Base-by-base conservation (phyloP, 2,329 filamentous ascomycete genomes). In the Penicillium expansum region DNA sequence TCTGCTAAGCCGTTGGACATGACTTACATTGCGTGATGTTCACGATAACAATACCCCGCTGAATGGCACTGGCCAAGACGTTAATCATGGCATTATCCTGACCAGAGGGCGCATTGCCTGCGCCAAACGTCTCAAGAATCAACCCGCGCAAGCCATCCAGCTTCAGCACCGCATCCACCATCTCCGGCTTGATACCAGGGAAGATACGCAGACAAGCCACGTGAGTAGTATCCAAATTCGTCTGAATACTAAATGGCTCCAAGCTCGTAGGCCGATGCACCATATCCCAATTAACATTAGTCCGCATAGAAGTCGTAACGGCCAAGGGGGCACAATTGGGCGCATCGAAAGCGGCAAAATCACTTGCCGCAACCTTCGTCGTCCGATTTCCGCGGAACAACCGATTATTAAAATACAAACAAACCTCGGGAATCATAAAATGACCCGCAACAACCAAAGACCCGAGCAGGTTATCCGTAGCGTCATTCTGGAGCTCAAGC, bases 401-500 rank as follows among this genome's bases (percentile, higher is more conserved):
- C 64, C 87, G 91, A 77, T 95, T 90, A 75, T 94, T 91, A 81
- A 97, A 97, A 79, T 95, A 96, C 35, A 97, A 82, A 71, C 91
- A 92, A 52, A 97, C 92, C 73, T 96, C 92, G 0, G 92, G 92
- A 56, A 97, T 91, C 77, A 91, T 89, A 70, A 96, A 96, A 58
- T 94, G 94, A 33, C 91, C 91, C 3, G 92, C 92, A 55, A 96
- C 88, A 69, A 96, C 91, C 68, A 96, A 82, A 1, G 91, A 92
- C 20, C 90, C 90, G 5, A 96, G 83, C 13, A 97, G 82, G 69
- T 96, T 97, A 76, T 95, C 92, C 37, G 92, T 89, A 10, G 92
- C 92, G 73, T 97, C 92, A 50, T 89, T 94, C 74, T 96, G 92
- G 27, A 96, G 83, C 59, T 92, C 87, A 66, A 94, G 89, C 82